Evolutionary conservation across 2,329 filamentous ascomycete species (phyloP).

Genomic region (Arthroderma uncinatum): DNA sequence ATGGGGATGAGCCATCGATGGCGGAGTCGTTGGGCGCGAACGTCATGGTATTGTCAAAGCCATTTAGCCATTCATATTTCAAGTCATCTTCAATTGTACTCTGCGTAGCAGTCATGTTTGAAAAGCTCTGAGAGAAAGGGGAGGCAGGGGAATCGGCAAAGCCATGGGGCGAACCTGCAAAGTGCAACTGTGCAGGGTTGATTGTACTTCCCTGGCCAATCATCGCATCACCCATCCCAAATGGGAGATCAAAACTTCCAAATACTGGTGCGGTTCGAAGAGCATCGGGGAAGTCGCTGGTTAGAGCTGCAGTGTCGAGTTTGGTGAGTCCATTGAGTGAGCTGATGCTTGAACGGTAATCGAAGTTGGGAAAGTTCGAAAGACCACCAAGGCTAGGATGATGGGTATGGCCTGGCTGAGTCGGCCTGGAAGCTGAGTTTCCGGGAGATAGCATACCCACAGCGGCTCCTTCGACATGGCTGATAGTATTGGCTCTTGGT

Average conservation of each 20-base stretch:
- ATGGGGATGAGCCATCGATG: constrained; percentile 87
- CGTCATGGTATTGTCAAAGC: constrained; percentile 66
- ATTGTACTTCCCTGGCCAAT: constrained; percentile 55
- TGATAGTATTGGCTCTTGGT: constrained; percentile 90
- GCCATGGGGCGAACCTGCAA: constrained; percentile 56
- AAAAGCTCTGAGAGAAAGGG: constrained; percentile 32
- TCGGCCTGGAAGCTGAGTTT: constrained; percentile 19
- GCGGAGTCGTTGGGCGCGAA: constrained; percentile 65
- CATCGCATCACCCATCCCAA: constrained; percentile 58
- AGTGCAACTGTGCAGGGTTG: constrained; percentile 45
- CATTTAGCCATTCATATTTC: constrained; percentile 71
- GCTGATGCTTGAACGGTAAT: constrained; percentile 42
- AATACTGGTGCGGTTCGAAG: constrained; percentile 69
- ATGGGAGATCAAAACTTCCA: constrained; percentile 53
- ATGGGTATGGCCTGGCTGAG: constrained; percentile 47
- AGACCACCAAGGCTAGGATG: constrained; percentile 65
- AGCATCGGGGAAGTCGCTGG: constrained; percentile 54
- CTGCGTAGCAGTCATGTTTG: constrained; percentile 41
- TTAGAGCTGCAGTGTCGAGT: constrained; percentile 65
- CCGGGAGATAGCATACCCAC: constrained; percentile 49
- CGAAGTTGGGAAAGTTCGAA: constrained; percentile 42
- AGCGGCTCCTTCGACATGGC: constrained; percentile 69
- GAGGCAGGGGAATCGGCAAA: constrained; percentile 34
- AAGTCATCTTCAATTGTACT: constrained; percentile 58
- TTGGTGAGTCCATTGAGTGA: constrained; percentile 59